These are phyloP conservation scores for Nicotiana benthamiana DNA, from an alignment of 257 asterid genomes.

Conservation along the genomic window DNA sequence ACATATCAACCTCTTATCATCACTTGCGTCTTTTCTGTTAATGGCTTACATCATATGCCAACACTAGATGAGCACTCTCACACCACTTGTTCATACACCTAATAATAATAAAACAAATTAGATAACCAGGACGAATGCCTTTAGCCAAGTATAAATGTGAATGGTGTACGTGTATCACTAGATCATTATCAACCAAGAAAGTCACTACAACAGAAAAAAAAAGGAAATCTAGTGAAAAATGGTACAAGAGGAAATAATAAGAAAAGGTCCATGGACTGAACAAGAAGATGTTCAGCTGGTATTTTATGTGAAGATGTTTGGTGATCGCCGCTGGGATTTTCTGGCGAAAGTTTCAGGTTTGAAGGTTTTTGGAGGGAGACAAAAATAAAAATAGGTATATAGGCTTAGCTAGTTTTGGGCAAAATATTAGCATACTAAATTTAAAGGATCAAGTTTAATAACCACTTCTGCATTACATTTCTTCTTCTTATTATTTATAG, in stretches of 20 bases:
- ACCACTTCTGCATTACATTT: neutral
- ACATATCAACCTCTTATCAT: conserved; percentile 44
- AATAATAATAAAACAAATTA: conserved; percentile 1
- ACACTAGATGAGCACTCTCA: conserved; percentile 14
- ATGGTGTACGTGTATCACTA: neutral
- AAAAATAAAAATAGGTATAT: conserved; percentile 40
- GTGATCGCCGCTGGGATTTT: conserved; percentile 97
- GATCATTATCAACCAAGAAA: neutral
- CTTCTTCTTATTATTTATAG: conserved; percentile 25
- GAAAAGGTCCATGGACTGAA: conserved; percentile 94
- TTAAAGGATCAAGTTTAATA: conserved; percentile 7
- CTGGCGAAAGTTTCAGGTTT: conserved; percentile 97
- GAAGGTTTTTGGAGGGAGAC: conserved; percentile 95
- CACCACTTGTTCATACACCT: conserved; percentile 12
- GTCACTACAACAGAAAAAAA: neutral
- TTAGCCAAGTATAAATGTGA: conserved; percentile 20
- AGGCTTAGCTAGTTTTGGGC: conserved; percentile 61
- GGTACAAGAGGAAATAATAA: conserved; percentile 30
- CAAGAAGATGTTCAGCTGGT: conserved; percentile 75
- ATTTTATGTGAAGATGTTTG: conserved; percentile 77
- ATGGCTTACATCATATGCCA: conserved; percentile 52
- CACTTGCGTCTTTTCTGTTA: conserved; percentile 12
- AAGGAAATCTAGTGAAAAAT: conserved; percentile 2
- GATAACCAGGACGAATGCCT: neutral
- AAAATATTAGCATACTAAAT: conserved; percentile 15